Evolutionary conservation across 2,329 filamentous ascomycete species (phyloP), one percentile per base, ranked within the genome.

Genomic region (Pseudodiploospora longispora): DNA sequence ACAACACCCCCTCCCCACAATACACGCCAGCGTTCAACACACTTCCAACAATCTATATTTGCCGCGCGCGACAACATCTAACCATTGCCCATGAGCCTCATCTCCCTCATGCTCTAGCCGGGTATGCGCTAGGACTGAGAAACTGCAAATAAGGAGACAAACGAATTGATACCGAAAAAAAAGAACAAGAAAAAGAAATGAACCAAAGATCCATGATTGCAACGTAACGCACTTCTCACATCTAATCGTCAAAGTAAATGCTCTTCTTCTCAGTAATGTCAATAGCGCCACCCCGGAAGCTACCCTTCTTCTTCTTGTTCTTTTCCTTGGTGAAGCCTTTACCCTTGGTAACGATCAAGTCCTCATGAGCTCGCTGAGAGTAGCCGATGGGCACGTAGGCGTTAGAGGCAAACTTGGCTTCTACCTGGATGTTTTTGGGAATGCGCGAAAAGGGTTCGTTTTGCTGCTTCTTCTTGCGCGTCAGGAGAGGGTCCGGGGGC

Each of bases 271-370:
- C 81, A 10, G 75, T 68, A 42, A 91, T 85, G 61, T 98, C 90
- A 57, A 98, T 95, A 42, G 76, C 67, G 6, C 93, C 93, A 37
- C 93, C 93, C 39, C 85, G 82, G 74, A 95, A 98, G 53, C 84
- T 87, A 41, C 93, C 93, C 55, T 82, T 76, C 76, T 89, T 90
- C 77, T 89, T 93, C 76, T 98, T 98, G 70, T 98, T 98, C 82
- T 98, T 98, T 73, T 97, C 93, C 74, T 98, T 98, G 48, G 91
- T 97, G 69, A 98, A 98, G 4, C 88, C 89, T 71, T 96, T 97
- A 58, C 93, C 93, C 63, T 85, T 87, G 30, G 91, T 97, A 34
- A 95, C 78, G 40, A 89, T 87, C 50, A 98, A 70, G 61, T 96
- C 90, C 54, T 88, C 78, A 60, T 90, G 87, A 6, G 94, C 94